Evolutionary conservation across 352 stramenopile genomes (phyloP).

Genomic region (Lagenidium giganteum): DNA sequence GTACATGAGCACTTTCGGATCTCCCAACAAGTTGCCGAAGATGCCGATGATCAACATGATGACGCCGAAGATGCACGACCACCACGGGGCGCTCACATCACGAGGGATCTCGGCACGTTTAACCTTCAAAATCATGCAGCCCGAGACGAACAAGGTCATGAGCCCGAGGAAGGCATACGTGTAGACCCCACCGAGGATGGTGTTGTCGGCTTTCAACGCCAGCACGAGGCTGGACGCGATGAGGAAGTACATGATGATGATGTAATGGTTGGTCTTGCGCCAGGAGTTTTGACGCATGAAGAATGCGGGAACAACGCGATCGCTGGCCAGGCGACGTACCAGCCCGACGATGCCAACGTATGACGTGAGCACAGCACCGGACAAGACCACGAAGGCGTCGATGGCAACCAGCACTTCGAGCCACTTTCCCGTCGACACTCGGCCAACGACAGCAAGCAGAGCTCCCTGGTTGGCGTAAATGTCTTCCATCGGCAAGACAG

Average conservation of each 20-base stretch:
- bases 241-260: conserved; percentile 55
- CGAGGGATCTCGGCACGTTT: conserved; percentile 54
- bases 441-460: conserved; percentile 66
- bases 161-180: conserved; percentile 71
- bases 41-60: conserved; percentile 13
- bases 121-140: conserved; percentile 71
- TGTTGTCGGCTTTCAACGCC: conserved; percentile 48
- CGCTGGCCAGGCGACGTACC: conserved; percentile 58
- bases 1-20: conserved; percentile 17
- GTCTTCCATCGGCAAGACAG: conserved; percentile 63
- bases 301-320: conserved; percentile 35
- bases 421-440: conserved; percentile 18
- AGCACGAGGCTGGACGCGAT: conserved; percentile 44
- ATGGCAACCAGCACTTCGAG: conserved; percentile 32
- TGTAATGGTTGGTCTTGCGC: conserved; percentile 49
- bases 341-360: conserved; percentile 59
- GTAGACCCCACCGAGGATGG: conserved; percentile 63
- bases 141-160: conserved; percentile 62
- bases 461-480: conserved; percentile 54
- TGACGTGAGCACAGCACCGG: conserved; percentile 64
- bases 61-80: conserved; percentile 14
- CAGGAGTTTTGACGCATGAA: conserved; percentile 38
- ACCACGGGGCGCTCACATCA: conserved; percentile 37
- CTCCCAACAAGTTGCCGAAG: conserved; percentile 16
- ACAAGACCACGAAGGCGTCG: conserved; percentile 76